phyloP scores from a whole-genome alignment of 805 yeast genomes.

The Allodekkera sacchari region DNA sequence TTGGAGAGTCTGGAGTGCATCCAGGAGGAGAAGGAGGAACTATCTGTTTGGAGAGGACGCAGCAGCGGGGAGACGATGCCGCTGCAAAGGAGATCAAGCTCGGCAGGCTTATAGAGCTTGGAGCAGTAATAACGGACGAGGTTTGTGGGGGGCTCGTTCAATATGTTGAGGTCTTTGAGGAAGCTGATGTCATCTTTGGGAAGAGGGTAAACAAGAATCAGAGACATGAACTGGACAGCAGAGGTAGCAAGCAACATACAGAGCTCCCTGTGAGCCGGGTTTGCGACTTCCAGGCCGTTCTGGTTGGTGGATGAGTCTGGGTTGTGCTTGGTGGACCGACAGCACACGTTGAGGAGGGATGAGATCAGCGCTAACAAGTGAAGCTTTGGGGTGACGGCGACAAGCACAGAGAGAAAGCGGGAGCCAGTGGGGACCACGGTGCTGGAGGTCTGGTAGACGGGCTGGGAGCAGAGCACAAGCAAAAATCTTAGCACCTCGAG shows the following conservation, averaged over 20 bases:
- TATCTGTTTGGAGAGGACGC: conserved; percentile 28
- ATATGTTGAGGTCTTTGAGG: conserved; percentile 25
- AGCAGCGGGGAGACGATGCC: conserved; percentile 41
- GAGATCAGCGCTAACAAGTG: conserved; percentile 48
- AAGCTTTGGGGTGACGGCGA: conserved; percentile 39
- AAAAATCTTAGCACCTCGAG: conserved; percentile 58
- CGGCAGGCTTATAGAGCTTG: conserved; percentile 45
- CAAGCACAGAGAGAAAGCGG: conserved; percentile 49
- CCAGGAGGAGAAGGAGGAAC: conserved; percentile 17
- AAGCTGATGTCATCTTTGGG: conserved; percentile 39
- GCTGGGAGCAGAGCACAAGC: conserved; percentile 50
- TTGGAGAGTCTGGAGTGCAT: conserved; percentile 15
- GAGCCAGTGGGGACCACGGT: conserved; percentile 45
- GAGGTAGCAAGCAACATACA: conserved; percentile 42
- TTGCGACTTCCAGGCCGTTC: conserved; percentile 34
- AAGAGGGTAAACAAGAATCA: conserved; percentile 55
- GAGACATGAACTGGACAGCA: conserved; percentile 52
- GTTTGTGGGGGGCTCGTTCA: conserved; percentile 26
- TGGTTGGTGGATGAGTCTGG: conserved; percentile 22
- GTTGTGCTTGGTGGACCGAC: conserved; percentile 37
- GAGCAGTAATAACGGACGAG: conserved; percentile 44
- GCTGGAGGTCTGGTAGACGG: conserved; percentile 42
- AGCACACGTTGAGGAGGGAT: conserved; percentile 58
- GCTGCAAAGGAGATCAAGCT: conserved; percentile 39
- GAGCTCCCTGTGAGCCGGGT: conserved; percentile 26